Conservation (phyloP, 805 yeast species). For the Ogataea pilisensis region DNA sequence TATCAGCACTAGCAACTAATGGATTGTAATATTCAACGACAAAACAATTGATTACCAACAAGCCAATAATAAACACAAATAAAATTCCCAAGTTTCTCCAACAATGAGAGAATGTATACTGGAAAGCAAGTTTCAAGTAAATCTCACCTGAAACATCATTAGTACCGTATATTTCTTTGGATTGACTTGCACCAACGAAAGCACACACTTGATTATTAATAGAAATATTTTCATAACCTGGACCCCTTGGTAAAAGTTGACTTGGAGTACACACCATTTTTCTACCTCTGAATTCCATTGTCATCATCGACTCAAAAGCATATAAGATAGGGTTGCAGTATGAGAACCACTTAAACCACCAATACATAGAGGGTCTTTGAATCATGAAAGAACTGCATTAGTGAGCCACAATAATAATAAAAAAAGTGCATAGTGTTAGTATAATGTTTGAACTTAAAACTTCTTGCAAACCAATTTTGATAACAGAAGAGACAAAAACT, state of each 20-base stretch:
- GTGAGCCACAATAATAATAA: background rate
- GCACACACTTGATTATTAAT: slow-evolving; percentile 45
- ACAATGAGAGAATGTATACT: slow-evolving; percentile 52
- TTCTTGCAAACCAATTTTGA: too few relatives aligned
- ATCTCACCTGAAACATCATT: slow-evolving; percentile 47
- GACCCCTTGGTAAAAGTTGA: slow-evolving; percentile 50
- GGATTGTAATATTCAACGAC: slow-evolving; percentile 31
- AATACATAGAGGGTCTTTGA: slow-evolving; percentile 54
- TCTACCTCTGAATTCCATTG: slow-evolving; percentile 53
- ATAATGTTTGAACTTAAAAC: too few relatives aligned
- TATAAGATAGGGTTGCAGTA: slow-evolving; percentile 46
- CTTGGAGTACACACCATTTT: slow-evolving; percentile 43
- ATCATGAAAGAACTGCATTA: slow-evolving; percentile 52
- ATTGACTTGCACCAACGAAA: slow-evolving; percentile 42
- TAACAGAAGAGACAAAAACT: too few relatives aligned
- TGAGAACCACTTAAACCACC: slow-evolving; percentile 59
- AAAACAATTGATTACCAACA: slow-evolving; percentile 29
- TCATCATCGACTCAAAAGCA: slow-evolving; percentile 50
- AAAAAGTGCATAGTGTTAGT: background rate
- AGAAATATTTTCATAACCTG: slow-evolving; percentile 43
- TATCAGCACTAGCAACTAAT: slow-evolving; percentile 29
- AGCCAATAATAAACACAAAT: slow-evolving; percentile 39
- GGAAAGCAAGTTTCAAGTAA: slow-evolving; percentile 42
- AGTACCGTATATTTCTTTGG: slow-evolving; percentile 18
- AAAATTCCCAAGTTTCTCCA: slow-evolving; percentile 77